Base-by-base conservation (phyloP, 2,329 filamentous ascomycete species). In the Periconia sp. region DNA sequence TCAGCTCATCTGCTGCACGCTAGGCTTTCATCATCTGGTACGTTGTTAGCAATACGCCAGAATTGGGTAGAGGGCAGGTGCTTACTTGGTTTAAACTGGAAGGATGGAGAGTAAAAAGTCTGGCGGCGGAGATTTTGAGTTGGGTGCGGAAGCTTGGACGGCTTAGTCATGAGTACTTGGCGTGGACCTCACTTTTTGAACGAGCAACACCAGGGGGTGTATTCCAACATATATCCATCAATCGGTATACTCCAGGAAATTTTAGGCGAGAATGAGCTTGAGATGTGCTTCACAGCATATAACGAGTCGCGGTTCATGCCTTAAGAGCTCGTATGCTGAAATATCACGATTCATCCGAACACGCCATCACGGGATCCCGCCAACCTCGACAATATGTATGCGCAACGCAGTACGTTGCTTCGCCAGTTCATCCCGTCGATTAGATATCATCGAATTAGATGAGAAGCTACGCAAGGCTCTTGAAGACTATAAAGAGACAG, bases 41-140 rank as follows among this genome's bases (percentile, higher is more conserved):
- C 11, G 5, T 8, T 56, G 57, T 69, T 52, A 68, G 52, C 48
- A 40, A 61, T 12, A 6, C 16, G 31, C 9, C 16, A 6, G n/a
- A 21, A 1, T 30, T 16, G 40, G 36, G 21, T 25, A 22, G 25
- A 33, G 23, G 32, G 25, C 35, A 32, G 40, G 40, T 48, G 84
- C 91, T 83, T 80, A 96, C 92, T 79, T 89, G 83, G 86, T 85
- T 87, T 95, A 95, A 95, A 96, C 92, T 90, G 91, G 92, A 96
- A 95, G 90, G 92, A 90, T 92, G 82, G 85, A 87, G 81, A 85
- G 73, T 66, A 70, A 53, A 53, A 8, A 45, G 40, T 43, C 46
- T 43, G 46, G 46, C 28, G 40, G 40, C 44, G 69, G 57, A 61
- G 44, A 59, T 52, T 57, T 68, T 66, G 24, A 80, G 48, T 55